These are phyloP conservation scores for Trichoderma hamatum DNA, from an alignment of 2,329 filamentous ascomycete genomes.

Conservation along the genomic window DNA sequence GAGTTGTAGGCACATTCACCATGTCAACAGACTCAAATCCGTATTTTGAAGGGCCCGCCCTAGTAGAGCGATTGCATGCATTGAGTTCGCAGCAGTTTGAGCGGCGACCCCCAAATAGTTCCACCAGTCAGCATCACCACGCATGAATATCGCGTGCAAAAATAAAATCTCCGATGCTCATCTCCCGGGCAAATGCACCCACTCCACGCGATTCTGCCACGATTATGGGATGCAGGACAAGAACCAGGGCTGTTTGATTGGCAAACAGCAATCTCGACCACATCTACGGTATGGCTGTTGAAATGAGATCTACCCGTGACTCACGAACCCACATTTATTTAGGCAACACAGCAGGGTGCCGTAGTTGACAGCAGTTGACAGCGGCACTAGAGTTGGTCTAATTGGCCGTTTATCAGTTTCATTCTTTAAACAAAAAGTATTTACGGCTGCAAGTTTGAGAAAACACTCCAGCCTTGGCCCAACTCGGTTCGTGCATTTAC, in stretches of 20 bases:
- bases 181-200: background rate
- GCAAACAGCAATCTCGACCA: background rate
- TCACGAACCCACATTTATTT: constrained; percentile 16
- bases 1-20: background rate
- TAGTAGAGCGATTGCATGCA: background rate
- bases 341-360: constrained; percentile 22
- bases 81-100: background rate
- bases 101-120: background rate
- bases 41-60: background rate
- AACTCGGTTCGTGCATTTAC: background rate
- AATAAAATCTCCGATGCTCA: background rate
- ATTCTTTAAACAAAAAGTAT: background rate
- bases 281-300: background rate
- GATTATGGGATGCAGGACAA: background rate
- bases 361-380: background rate
- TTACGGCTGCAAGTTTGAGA: background rate
- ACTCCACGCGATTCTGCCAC: background rate
- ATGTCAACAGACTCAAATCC: background rate
- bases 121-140: background rate
- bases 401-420: background rate
- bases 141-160: background rate
- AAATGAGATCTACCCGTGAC: constrained; percentile 23
- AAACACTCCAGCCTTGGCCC: background rate
- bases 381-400: background rate
- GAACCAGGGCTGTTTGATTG: background rate